These are phyloP conservation scores for Suillus hirtellus DNA, from an alignment of 768 basidiomycete species.

Conservation along the genomic window DNA sequence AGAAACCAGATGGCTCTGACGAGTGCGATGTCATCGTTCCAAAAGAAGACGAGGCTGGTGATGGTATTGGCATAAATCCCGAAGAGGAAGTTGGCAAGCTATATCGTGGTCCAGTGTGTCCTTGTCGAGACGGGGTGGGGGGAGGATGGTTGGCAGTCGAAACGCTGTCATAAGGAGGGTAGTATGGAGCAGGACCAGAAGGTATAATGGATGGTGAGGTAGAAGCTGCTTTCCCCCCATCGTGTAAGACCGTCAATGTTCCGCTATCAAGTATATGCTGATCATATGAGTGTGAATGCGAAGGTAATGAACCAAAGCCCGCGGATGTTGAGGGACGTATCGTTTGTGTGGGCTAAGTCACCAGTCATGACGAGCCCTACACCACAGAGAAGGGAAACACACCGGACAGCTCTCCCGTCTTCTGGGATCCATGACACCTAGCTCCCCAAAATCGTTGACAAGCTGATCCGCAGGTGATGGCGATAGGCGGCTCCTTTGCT, in stretches of 20 bases:
- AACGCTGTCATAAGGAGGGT: conserved; percentile 46
- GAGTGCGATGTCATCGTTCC: conserved; percentile 36
- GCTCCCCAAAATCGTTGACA: conserved; percentile 65
- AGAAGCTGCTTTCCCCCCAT: conserved; percentile 30
- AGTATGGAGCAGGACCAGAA: conserved; percentile 41
- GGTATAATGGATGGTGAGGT: conserved; percentile 35
- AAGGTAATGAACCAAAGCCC: conserved; percentile 35
- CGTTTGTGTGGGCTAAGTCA: conserved; percentile 36
- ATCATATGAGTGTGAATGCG: conserved; percentile 42
- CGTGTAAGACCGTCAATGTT: not conserved
- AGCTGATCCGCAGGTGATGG: conserved; percentile 48
- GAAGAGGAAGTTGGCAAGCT: conserved; percentile 68
- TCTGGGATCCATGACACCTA: conserved; percentile 52
- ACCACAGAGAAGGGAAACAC: conserved; percentile 27
- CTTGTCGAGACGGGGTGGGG: conserved; percentile 21
- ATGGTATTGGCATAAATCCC: conserved; percentile 63
- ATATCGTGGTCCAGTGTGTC: conserved; percentile 57
- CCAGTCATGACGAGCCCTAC: conserved; percentile 18
- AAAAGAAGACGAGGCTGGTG: conserved; percentile 39
- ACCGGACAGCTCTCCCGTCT: conserved; percentile 64
- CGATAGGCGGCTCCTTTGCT: conserved; percentile 45
- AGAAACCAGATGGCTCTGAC: conserved; percentile 31
- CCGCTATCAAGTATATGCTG: conserved; percentile 20
- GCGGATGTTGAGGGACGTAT: conserved; percentile 38
- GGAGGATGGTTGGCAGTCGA: conserved; percentile 32